phyloP scores from a whole-genome alignment of 2,329 filamentous ascomycete genomes.

The Trichoderma koningiopsis region DNA sequence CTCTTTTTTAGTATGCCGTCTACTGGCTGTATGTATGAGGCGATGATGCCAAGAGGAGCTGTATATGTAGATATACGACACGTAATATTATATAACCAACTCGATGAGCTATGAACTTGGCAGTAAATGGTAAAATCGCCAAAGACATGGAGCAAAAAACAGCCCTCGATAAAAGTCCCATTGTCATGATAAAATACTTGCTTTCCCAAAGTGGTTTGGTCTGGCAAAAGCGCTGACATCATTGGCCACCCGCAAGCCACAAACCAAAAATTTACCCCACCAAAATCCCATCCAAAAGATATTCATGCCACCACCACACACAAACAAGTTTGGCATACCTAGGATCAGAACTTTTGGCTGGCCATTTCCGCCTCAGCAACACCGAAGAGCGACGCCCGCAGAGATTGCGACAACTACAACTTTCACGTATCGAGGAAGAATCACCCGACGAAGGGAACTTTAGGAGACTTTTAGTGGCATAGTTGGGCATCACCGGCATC shows the following conservation, averaged over 20 bases:
- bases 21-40: neutral
- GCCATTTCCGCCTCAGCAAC: neutral
- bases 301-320: conserved; percentile 25
- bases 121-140: neutral
- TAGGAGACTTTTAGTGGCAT: neutral
- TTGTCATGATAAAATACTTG: neutral
- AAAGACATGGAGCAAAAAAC: neutral
- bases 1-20: neutral
- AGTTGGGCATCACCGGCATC: conserved; percentile 43
- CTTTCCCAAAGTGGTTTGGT: conserved; percentile 7
- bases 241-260: conserved; percentile 30
- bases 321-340: conserved; percentile 16
- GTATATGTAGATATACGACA: neutral
- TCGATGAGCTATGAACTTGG: neutral
- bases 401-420: neutral
- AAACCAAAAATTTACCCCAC: conserved; percentile 46
- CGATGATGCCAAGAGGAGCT: neutral
- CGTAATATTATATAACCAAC: neutral
- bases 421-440: neutral
- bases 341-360: neutral
- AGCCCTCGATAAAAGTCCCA: neutral
- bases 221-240: conserved; percentile 37
- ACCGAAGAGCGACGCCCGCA: neutral
- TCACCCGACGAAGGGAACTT: neutral
- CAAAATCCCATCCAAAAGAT: conserved; percentile 33